A percentile compares a stretch with the other conserved stretches of the same genome.
These are phyloP conservation scores for Alternaria brassicae DNA, from an alignment of 2,329 filamentous ascomycete genomes.

Conservation along the genomic window DNA sequence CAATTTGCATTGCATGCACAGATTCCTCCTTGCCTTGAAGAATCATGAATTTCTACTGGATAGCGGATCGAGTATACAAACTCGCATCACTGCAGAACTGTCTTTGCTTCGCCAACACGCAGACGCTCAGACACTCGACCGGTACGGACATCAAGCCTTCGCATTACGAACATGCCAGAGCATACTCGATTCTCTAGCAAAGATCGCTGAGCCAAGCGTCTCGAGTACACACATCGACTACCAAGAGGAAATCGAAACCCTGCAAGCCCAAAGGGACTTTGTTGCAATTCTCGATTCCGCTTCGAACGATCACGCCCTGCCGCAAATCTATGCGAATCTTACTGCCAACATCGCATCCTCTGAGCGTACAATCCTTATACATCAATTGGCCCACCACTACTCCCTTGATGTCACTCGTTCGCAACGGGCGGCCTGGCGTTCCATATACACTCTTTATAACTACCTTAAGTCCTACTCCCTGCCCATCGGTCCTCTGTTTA, in stretches of 20 bases:
- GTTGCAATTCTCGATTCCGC: conserved; percentile 37
- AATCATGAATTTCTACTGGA: conserved; percentile 16
- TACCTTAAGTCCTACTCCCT: conserved; percentile 32
- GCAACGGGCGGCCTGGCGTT: conserved; percentile 31
- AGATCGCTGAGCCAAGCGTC: background rate
- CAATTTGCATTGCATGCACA: conserved; percentile 13
- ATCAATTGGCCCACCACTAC: conserved; percentile 46
- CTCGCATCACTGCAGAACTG: conserved; percentile 8
- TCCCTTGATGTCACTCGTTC: conserved; percentile 34
- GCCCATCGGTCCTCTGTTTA: conserved; percentile 40
- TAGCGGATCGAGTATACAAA: conserved; percentile 11
- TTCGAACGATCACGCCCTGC: conserved; percentile 28
- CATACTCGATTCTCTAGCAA: conserved; percentile 14
- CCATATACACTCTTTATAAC: conserved; percentile 37
- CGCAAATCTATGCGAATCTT: conserved; percentile 29
- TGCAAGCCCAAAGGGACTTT: conserved; percentile 31
- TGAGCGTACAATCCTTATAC: conserved; percentile 31
- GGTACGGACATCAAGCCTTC: conserved; percentile 16
- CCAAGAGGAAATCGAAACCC: background rate
- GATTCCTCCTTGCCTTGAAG: conserved; percentile 17
- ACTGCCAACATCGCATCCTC: conserved; percentile 20
- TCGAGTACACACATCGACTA: background rate
- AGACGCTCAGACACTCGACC: background rate
- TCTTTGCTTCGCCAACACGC: conserved; percentile 9
- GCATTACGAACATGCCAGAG: conserved; percentile 9